phyloP scores from a whole-genome alignment of 371 early-diverging fungal genomes.

The Amoeboaphelidium occidentale region DNA sequence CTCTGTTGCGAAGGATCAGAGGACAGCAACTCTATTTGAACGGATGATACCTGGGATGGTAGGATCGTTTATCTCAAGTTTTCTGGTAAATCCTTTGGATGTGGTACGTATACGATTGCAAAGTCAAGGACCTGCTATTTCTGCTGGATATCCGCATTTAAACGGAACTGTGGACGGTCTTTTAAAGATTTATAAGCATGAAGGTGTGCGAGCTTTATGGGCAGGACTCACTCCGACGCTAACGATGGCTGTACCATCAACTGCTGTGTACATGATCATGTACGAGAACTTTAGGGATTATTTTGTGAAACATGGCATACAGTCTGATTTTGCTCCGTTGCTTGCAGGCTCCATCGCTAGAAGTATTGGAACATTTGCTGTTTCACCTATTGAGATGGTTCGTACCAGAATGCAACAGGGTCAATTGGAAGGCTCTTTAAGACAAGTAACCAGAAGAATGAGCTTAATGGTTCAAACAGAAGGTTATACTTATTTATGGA shows the following conservation, averaged over 20 bases:
- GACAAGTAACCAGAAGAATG: constrained; percentile 30
- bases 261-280: constrained; percentile 76
- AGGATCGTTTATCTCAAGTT: too few relatives aligned
- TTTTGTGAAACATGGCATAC: constrained; percentile 9
- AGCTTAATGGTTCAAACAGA: constrained; percentile 24
- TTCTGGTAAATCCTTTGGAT: too few relatives aligned
- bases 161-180: too few relatives aligned
- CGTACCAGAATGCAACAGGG: constrained; percentile 55
- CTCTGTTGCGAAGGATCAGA: too few relatives aligned
- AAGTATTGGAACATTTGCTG: constrained; percentile 46
- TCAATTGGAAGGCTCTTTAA: constrained; percentile 13
- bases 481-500: constrained; percentile 44
- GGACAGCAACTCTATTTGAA: too few relatives aligned
- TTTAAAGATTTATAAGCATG: constrained; percentile 42
- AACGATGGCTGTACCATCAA: constrained; percentile 68
- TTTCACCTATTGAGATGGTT: constrained; percentile 72
- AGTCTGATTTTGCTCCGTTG: constrained; percentile 33
- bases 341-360: constrained; percentile 54
- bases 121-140: too few relatives aligned
- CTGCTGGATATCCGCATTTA: too few relatives aligned
- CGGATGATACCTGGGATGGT: too few relatives aligned
- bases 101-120: too few relatives aligned
- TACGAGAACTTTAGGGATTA: constrained; percentile 55
- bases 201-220: constrained; percentile 57
- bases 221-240: constrained; percentile 64